A percentile compares a stretch with the other conserved stretches of the same genome.
phyloP scores from a whole-genome alignment of 345 rosid genomes.

The Murraya koenigii region DNA sequence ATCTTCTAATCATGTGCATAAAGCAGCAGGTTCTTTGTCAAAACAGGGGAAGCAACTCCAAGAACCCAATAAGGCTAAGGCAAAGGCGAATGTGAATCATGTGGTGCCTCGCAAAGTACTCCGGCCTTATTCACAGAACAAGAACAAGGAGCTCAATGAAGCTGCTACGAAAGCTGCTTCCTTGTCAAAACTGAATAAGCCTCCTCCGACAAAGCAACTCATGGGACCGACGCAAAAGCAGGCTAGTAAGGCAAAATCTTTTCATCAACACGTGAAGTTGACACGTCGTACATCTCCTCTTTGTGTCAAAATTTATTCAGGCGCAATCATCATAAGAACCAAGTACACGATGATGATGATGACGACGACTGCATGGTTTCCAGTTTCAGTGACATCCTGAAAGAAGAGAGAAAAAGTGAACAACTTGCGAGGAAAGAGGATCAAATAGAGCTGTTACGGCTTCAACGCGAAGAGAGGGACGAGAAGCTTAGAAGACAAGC shows the following conservation, averaged over 20 bases:
- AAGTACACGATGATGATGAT: not conserved
- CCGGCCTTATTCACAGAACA: not conserved
- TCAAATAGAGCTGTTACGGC: not conserved
- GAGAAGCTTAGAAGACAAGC: not conserved
- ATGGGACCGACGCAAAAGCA: not conserved
- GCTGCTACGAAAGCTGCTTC: not conserved
- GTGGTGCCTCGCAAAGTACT: not conserved
- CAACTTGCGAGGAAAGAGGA: not conserved
- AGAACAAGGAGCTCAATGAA: not conserved
- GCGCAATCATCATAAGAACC: not conserved
- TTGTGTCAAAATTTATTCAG: conserved; percentile 3
- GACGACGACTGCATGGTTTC: conserved; percentile 3
- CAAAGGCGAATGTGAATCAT: not conserved
- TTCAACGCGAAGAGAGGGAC: not conserved
- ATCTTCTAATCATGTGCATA: not conserved
- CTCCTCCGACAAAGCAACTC: not conserved
- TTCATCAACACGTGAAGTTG: not conserved
- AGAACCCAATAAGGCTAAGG: not conserved
- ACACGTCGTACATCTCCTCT: conserved; percentile 1
- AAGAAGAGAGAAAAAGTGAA: conserved; percentile 1
- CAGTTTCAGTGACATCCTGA: conserved; percentile 5
- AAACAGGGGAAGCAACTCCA: not conserved
- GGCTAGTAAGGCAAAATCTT: not conserved
- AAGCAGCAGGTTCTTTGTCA: not conserved
- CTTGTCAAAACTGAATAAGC: not conserved